These are phyloP conservation scores for Cryphonectria japonica DNA, from an alignment of 2,329 filamentous ascomycete genomes.

Conservation along the genomic window DNA sequence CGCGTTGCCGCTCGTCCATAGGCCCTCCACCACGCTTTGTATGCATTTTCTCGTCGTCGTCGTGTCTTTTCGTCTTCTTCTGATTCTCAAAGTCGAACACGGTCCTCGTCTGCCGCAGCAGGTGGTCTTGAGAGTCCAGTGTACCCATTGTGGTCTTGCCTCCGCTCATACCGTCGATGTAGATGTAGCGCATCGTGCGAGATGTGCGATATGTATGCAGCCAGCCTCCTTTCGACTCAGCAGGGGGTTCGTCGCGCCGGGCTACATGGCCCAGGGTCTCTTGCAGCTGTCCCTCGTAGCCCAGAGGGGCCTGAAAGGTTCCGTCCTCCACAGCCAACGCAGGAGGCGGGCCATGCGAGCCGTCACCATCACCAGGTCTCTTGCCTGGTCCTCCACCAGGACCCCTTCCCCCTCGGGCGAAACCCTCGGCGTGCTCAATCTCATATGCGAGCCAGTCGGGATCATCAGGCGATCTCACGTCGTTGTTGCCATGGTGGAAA, in stretches of 20 bases:
- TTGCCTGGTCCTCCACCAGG: constrained; percentile 6
- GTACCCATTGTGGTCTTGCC: constrained; percentile 69
- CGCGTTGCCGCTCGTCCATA: constrained; percentile 56
- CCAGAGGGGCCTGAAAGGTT: constrained; percentile 1
- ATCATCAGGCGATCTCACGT: constrained; percentile 49
- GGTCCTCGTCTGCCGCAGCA: constrained; percentile 53
- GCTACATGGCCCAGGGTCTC: background rate
- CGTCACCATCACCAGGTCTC: constrained; percentile 15
- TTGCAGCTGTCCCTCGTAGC: background rate
- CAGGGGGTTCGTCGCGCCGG: constrained; percentile 6
- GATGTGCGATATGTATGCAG: constrained; percentile 68
- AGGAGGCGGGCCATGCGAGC: background rate
- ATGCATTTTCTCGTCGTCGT: background rate
- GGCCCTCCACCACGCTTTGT: constrained; percentile 17
- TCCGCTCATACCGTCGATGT: constrained; percentile 72
- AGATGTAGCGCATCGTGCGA: constrained; percentile 62
- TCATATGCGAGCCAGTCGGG: constrained; percentile 79
- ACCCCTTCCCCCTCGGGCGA: constrained; percentile 48
- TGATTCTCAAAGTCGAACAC: background rate
- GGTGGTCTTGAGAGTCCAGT: constrained; percentile 66
- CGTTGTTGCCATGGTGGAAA: constrained; percentile 67
- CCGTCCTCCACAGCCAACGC: background rate
- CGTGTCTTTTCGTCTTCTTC: background rate
- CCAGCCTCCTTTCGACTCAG: constrained; percentile 50
- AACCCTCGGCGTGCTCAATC: constrained; percentile 71